Evolutionary conservation across 2,329 filamentous ascomycete genomes (phyloP).

Genomic region (Cytospora leucostoma): DNA sequence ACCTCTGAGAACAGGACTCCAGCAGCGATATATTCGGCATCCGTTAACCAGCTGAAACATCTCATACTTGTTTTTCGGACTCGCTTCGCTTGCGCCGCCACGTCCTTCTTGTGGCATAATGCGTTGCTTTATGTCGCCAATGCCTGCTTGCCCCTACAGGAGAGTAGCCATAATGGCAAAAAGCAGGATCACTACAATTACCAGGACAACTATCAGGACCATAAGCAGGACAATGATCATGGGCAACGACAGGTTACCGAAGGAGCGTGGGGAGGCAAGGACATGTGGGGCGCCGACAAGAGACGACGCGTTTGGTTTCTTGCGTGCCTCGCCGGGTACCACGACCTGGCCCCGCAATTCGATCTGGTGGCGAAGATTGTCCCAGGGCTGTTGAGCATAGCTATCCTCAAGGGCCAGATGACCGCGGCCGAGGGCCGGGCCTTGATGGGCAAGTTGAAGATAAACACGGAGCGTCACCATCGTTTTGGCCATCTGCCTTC

Average conservation of each 20-base stretch:
- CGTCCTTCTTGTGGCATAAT: conserved; percentile 34
- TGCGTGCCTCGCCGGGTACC: conserved; percentile 34
- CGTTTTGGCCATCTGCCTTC: background rate
- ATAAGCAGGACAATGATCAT: background rate
- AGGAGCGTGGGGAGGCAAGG: background rate
- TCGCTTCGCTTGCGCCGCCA: conserved; percentile 21
- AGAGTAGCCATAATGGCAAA: background rate
- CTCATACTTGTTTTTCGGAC: conserved; percentile 27
- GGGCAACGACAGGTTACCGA: background rate
- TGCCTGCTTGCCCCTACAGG: conserved; percentile 24
- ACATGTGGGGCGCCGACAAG: conserved; percentile 23
- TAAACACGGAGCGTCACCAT: background rate
- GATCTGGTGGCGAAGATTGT: conserved; percentile 32
- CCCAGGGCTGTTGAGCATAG: conserved; percentile 34
- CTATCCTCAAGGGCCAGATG: conserved; percentile 25
- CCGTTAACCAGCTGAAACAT: conserved; percentile 29
- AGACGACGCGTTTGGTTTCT: conserved; percentile 34
- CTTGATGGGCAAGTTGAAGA: conserved; percentile 14
- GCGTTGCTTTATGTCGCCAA: conserved; percentile 36
- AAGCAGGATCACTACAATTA: background rate
- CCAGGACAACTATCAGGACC: background rate
- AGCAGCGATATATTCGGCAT: conserved; percentile 24
- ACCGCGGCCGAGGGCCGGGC: conserved; percentile 24
- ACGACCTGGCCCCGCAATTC: conserved; percentile 33
- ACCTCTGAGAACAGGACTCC: conserved; percentile 5